These are phyloP conservation scores for Eimeria acervulina DNA, from an alignment of 169 alveolate species.

Conservation along the genomic window DNA sequence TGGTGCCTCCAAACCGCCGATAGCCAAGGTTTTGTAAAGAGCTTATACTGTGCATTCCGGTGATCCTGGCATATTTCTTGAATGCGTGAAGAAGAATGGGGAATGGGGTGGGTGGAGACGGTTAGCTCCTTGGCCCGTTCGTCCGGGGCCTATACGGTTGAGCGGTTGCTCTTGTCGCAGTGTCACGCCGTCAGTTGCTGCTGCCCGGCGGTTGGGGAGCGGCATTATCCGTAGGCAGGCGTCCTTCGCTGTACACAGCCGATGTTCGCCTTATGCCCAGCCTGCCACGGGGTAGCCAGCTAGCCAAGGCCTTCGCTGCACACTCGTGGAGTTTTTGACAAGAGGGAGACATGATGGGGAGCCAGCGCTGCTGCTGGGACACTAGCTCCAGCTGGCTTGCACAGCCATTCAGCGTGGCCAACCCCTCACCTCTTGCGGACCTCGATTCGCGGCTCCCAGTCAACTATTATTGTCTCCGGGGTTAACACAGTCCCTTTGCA, in stretches of 20 bases:
- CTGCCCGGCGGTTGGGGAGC: constrained; percentile 39
- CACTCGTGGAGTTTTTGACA: constrained; percentile 51
- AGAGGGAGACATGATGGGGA: constrained; percentile 8
- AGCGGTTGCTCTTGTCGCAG: constrained; percentile 58
- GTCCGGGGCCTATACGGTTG: constrained; percentile 8
- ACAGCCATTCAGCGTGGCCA: constrained; percentile 12
- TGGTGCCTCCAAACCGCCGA: constrained; percentile 14
- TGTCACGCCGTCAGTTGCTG: constrained; percentile 53
- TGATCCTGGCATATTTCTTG: not conserved
- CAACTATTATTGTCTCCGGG: not conserved
- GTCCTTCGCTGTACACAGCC: not conserved
- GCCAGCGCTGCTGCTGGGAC: constrained; percentile 10
- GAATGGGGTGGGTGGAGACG: not conserved
- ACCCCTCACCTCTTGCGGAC: constrained; percentile 52
- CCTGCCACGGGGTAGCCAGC: constrained; percentile 15
- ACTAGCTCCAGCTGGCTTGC: constrained; percentile 18
- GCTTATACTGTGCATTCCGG: not conserved
- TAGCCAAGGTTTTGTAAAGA: constrained; percentile 42
- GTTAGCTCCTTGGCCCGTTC: not conserved
- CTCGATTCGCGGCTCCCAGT: constrained; percentile 39
- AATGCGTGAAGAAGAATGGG: not conserved
- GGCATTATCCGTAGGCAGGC: constrained; percentile 25
- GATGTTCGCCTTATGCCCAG: constrained; percentile 18
- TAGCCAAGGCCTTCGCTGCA: constrained; percentile 15
- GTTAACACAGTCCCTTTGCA: not conserved